Evolutionary conservation across 2,329 filamentous ascomycete species (phyloP), one percentile per base, ranked within the genome.

Genomic region (Bertia moriformis): DNA sequence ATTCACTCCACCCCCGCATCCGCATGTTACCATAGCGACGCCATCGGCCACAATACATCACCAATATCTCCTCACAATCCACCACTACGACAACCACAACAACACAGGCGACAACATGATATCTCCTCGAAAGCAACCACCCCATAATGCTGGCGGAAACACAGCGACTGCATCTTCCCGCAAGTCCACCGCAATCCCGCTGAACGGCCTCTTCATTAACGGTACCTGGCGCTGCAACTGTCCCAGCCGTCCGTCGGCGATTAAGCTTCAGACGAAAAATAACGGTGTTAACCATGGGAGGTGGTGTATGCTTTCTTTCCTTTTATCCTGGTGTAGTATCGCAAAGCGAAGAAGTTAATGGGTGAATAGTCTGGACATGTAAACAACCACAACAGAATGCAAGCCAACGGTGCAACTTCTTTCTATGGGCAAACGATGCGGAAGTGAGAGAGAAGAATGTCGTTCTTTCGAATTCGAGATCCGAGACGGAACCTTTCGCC

Each of bases 351-450:
- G 22, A 27, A 27, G 15, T 7, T 35, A 13, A 35, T 17, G 10
- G 15, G 12, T 35, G 10, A n/a, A n/a, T 39, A 64, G 62, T 78
- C 52, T 75, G 73, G 46, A 69, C 65, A 3, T 79, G 73, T 48
- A 69, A 73, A 45, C 62, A 65, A 46, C 55, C 58, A 22, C 55
- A 61, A 39, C 48, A 55, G 2, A 55, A 63, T 36, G n/a, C n/a
- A n/a, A 27, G 22, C 7, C 22, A 7, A 27, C 57, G 62, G 30
- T 79, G 74, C 49, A 60, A 57, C 4, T 78, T 78, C 58, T 79
- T 78, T 41, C 59, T 78, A 0, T 79, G 73, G 73, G 62, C 67
- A 13, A 63, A 68, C 40, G 69, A 76, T 40, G 73, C 73, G 13
- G 62, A 68, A 45, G 45, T 56, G n/a, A 59, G 73, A 15, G 68